A percentile compares a stretch with the other conserved stretches of the same genome.
Evolutionary conservation across 805 yeast species (phyloP).

Genomic region (Starmerella tilneyi): DNA sequence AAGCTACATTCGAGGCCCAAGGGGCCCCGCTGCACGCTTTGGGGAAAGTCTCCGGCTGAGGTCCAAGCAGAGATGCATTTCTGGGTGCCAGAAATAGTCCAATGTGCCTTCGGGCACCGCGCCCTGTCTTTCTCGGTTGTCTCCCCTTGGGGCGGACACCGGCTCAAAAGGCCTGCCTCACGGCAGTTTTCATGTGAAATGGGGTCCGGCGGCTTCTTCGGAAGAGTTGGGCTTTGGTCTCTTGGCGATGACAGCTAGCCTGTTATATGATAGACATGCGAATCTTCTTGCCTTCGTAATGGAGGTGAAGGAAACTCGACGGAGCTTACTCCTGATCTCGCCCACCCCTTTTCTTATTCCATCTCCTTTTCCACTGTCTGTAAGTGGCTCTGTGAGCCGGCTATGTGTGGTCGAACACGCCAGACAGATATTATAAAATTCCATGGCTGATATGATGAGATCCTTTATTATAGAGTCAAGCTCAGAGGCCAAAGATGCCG

Average conservation of each 20-base stretch:
- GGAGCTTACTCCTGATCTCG: slow-evolving; percentile 29
- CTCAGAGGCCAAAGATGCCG: slow-evolving; percentile 24
- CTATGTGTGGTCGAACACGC: slow-evolving; percentile 28
- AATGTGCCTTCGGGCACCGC: slow-evolving; percentile 7
- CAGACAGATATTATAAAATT: slow-evolving; percentile 15
- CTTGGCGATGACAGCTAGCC: slow-evolving; percentile 22
- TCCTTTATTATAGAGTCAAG: slow-evolving; percentile 29
- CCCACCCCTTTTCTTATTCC: no score
- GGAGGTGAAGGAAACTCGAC: slow-evolving; percentile 25
- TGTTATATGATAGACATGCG: slow-evolving; percentile 29
- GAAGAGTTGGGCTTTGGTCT: slow-evolving; percentile 15
- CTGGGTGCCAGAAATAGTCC: slow-evolving; percentile 10
- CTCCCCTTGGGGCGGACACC: neutral
- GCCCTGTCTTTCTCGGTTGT: slow-evolving; percentile 8
- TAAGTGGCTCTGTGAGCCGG: slow-evolving; percentile 1
- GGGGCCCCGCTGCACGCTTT: slow-evolving; percentile 24
- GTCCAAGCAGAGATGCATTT: slow-evolving; percentile 26
- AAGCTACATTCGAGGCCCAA: slow-evolving; percentile 25
- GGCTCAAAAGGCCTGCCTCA: slow-evolving; percentile 3
- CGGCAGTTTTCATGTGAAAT: slow-evolving; percentile 14
- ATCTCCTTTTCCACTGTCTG: slow-evolving; percentile 9
- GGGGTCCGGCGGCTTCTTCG: neutral
- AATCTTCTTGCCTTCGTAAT: slow-evolving; percentile 12
- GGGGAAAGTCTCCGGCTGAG: slow-evolving; percentile 33
- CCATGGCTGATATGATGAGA: slow-evolving; percentile 25